phyloP scores from a whole-genome alignment of 176 grass and related monocot species.

The Dendrocalamus sinicus region DNA sequence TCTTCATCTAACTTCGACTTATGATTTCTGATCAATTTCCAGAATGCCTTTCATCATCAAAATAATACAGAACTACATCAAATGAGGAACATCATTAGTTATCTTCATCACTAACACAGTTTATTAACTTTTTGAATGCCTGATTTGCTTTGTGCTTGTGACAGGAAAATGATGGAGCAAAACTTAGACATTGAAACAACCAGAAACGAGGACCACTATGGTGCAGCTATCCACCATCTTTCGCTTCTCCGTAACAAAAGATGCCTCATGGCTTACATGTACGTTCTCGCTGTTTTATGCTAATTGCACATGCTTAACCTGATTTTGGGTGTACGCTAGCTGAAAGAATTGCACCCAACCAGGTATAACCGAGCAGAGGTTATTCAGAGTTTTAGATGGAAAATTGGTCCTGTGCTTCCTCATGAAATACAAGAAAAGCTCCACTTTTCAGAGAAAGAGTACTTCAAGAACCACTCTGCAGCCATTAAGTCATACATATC shows the following conservation, averaged over 20 bases:
- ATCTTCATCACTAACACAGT: background rate
- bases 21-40: background rate
- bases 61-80: background rate
- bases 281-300: conserved; percentile 21
- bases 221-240: conserved; percentile 90
- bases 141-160: conserved; percentile 31
- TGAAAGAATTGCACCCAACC: conserved; percentile 32
- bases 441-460: conserved; percentile 86
- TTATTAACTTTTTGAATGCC: background rate
- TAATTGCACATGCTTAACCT: conserved; percentile 7
- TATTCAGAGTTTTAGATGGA: conserved; percentile 96
- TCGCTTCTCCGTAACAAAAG: conserved; percentile 94
- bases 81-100: background rate
- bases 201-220: conserved; percentile 91
- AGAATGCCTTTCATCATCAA: background rate
- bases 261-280: conserved; percentile 98
- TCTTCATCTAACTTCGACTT: conserved; percentile 3
- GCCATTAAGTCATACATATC: conserved; percentile 81
- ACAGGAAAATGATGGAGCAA: conserved; percentile 89
- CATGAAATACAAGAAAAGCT: conserved; percentile 93
- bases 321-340: background rate
- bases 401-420: conserved; percentile 84
- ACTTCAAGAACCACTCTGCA: conserved; percentile 80
- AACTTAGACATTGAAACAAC: conserved; percentile 80
- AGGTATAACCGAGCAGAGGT: conserved; percentile 89